Evolutionary conservation across 192 early-diverging fungal genomes (phyloP), one percentile per base, ranked within the genome.

Genomic region (Linderina pennispora): DNA sequence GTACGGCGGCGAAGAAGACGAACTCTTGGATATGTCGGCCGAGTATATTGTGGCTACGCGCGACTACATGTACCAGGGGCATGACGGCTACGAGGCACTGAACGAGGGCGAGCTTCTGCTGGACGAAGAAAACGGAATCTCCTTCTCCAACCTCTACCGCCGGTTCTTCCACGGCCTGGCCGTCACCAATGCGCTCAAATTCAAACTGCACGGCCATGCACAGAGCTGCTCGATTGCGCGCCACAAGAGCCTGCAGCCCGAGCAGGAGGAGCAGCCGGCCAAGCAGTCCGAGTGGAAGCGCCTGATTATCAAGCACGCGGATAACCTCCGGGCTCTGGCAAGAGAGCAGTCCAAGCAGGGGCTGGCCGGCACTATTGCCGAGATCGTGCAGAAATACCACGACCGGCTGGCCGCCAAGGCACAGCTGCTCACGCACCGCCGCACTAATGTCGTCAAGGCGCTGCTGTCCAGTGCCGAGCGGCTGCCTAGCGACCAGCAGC

Each of bases 111-210:
- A 79, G 38, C 42, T 58, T 20, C 9, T 85, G 2, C 58, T 85
- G 2, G 83, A 83, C 42, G 74, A 83, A 24, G 83, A 85, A 38
- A 76, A 69, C 47, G 81, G 83, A 3, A 58, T 85, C 17, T 53
- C 75, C 7, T 60, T 83, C 16, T 60, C 76, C 6, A 71, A 79
- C 14, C 39, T 85, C 15, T 69, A 67, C 45, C 60, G 75, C 10
- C 62, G 72, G 37, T 85, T 73, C 53, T 80, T 83, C 46, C 40
- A 68, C 14, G 81, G 81, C 5, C 62, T 83, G 26, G 79, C 81
- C 24, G 77, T 78, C 13, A 63, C 75, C 34, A 81, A 78, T 42
- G 78, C 83, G 0, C 46, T 78, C 9, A 64, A 50, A 6, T 74
- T 69, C 36, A 58, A 51, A 36, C 45, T 31, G 15, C 28, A 62